phyloP scores from a whole-genome alignment of 139 green algal species.

The Coelastrella sp. region DNA sequence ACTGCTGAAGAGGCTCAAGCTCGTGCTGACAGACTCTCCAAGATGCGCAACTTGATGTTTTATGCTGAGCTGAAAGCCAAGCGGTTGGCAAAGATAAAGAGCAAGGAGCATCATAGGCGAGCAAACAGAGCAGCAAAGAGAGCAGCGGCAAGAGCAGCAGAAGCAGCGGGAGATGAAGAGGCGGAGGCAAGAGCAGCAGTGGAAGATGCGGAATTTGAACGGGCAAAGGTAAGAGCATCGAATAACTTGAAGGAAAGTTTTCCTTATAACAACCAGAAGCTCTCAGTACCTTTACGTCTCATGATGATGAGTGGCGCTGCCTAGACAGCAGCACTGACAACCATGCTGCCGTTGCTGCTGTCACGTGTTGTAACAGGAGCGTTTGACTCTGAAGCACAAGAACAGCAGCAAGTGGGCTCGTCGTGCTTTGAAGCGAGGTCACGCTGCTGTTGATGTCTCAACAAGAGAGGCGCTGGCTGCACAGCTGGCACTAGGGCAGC shows the following conservation, averaged over 20 bases:
- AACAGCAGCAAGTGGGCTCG: constrained; percentile 93
- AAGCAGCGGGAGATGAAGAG: constrained; percentile 46
- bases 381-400: constrained; percentile 93
- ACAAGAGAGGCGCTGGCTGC: constrained; percentile 83
- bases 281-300: too few species aligned
- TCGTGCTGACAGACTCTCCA: constrained; percentile 78
- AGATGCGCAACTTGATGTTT: constrained; percentile 91
- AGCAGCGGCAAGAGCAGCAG: constrained; percentile 1
- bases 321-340: background rate
- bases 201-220: constrained; percentile 82
- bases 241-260: constrained; percentile 83
- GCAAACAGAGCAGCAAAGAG: constrained; percentile 68
- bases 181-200: constrained; percentile 45
- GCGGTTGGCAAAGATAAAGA: constrained; percentile 78
- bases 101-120: constrained; percentile 75
- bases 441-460: constrained; percentile 67
- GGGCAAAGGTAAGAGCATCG: constrained; percentile 61
- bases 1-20: constrained; percentile 83
- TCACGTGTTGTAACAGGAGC: constrained; percentile 70
- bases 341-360: background rate
- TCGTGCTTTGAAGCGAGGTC: constrained; percentile 85
- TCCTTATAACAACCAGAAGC: constrained; percentile 95
- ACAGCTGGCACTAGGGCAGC: constrained; percentile 88
- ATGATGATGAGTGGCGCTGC: background rate
- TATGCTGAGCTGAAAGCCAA: constrained; percentile 92